Base-by-base conservation (phyloP, 768 basidiomycete genomes). In the Lactarius trivialis region DNA sequence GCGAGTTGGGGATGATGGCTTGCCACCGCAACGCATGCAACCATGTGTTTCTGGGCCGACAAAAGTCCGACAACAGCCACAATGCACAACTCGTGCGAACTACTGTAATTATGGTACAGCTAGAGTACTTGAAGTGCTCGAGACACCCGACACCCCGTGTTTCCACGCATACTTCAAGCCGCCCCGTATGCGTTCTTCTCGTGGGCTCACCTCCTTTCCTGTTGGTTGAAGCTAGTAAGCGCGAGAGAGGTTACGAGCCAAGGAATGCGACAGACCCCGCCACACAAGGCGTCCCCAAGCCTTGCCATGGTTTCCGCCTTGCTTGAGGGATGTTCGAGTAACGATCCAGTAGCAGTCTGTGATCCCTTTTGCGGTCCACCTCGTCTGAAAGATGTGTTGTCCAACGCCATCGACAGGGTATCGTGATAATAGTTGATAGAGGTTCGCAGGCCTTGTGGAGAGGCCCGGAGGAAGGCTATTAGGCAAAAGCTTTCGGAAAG, bases 221-320 rank as follows among this genome's bases (percentile, higher is more conserved):
- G 64, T 21, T n/a, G 21, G 51, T 28, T 28, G 36, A 4, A 15
- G 15, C 39, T 9, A 34, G 52, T 51, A 53, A 60, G 52, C 41
- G 28, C 32, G 36, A 4, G n/a, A n/a, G n/a, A n/a, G 34, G 21
- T 37, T 19, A 54, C 61, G 24, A 26, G 21, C 52, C 12, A 30
- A 21, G 55, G 30, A 33, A 52, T 32, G 74, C 3, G 37, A 60
- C 84, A 61, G 56, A 91, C 91, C 89, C 76, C 79, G 84, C 89
- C 91, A 93, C 59, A 84, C 79, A 5, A 93, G 75, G 62, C 78
- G 76, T 7, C 91, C 91, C 92, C 92, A 93, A 19, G 83, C 91
- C 72, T 86, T 91, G 2, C 91, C 91, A 67, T 91, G 88, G 30
- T 73, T 77, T 30, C 90, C 90, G 66, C 85, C 85, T 48, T 77